Base-by-base conservation (phyloP, 108 stramenopile genomes). In the Skeletonema menzelii region DNA sequence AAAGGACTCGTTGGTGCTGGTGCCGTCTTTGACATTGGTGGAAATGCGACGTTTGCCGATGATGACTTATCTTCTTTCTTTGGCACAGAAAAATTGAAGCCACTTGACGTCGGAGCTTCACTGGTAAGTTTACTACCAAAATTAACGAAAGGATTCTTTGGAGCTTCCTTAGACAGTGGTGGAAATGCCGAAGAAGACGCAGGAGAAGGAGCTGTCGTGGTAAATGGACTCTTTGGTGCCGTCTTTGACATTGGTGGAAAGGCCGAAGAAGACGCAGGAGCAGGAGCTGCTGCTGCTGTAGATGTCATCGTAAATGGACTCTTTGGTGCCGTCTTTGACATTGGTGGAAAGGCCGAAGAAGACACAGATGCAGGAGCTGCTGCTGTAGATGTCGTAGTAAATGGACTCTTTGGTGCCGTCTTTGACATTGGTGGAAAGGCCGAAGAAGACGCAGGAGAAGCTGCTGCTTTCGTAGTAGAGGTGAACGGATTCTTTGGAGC, bases 111-210 rank as follows among this genome's bases (percentile, higher is more conserved):
- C 3, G 57, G 20, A 4, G n/a, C 57, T n/a, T 58, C 13, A 15
- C 57, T 58, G 14, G 28, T 22, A 37, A 26, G 56, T 32, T 53
- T 14, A 57, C 17, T 47, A 7, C 20, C 66, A 74, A 28, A 65
- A 31, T 30, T 15, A 40, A 5, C 5, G 57, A 58, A 58, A 14
- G 57, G 57, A 14, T 14, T 58, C 20, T 64, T 72, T 0, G 76
- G 69, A 15, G 76, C 69, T 56, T 12, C 37, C 24, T 55, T 7
- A 8, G 67, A 67, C 72, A 77, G 68, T 13, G 77, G 78, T 1
- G 85, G 82, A 26, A 75, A 76, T 7, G 67, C 20, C 10, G 19
- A 27, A 2, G 42, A 38, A 27, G 57, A 27, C 47, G 42, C 15
- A 15, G 40, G 40, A n/a, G 40, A 15, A 15, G 40, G 0, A 27